Conservation (phyloP, 2,329 filamentous ascomycete genomes). For the Fusarium incarnatum region DNA sequence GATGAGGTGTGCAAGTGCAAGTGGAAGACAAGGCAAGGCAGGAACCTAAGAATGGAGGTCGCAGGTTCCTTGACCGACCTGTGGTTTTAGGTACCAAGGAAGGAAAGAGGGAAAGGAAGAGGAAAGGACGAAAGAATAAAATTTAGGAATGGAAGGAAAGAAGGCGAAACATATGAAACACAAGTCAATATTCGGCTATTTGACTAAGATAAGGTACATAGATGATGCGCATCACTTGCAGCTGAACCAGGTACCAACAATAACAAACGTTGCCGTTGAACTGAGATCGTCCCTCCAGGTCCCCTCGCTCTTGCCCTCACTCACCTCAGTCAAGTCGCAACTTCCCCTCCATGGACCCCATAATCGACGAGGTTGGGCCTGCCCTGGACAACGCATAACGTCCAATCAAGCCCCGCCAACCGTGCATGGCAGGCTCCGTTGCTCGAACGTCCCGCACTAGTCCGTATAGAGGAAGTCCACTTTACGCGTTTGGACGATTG, state of each 20-base stretch:
- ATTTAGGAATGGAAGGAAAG: constrained; percentile 18
- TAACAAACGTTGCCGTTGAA: background rate
- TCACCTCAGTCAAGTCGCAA: constrained; percentile 5
- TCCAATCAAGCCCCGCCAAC: constrained; percentile 43
- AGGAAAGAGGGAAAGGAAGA: constrained; percentile 11
- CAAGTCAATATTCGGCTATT: constrained; percentile 16
- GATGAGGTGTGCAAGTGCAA: constrained; percentile 18
- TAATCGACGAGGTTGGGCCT: constrained; percentile 45
- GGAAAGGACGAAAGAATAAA: background rate
- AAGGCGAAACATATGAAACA: constrained; percentile 36
- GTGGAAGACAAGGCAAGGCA: background rate
- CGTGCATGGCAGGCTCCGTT: constrained; percentile 37
- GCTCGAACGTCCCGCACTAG: constrained; percentile 39
- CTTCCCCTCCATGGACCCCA: constrained; percentile 16
- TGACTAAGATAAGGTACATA: constrained; percentile 24
- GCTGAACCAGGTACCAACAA: constrained; percentile 5
- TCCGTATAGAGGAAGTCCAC: constrained; percentile 22
- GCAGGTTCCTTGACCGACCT: constrained; percentile 23
- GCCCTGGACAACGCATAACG: constrained; percentile 31
- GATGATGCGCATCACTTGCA: constrained; percentile 11
- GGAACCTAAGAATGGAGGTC: constrained; percentile 9
- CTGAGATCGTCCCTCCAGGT: background rate
- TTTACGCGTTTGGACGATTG: constrained; percentile 44
- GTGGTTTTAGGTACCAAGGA: constrained; percentile 15
- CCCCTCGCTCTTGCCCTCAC: constrained; percentile 2